Conservation (phyloP, 768 basidiomycete species). For the Leccinum boreale region DNA sequence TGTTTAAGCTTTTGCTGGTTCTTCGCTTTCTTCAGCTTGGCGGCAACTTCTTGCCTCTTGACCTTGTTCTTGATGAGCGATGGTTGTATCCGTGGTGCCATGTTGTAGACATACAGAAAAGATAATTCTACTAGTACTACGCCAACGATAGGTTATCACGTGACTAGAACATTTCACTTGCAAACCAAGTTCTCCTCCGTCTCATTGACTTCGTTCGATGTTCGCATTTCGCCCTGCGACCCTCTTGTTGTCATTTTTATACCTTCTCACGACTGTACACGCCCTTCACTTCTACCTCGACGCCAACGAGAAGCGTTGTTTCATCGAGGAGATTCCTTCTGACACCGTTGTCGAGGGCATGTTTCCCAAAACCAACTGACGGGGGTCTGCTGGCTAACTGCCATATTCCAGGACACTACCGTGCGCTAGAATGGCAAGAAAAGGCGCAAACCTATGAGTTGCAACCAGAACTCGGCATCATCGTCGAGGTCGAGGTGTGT, state of each 20-base stretch:
- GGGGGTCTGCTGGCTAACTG: neutral
- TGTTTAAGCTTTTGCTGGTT: slow-evolving; percentile 77
- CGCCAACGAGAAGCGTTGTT: slow-evolving; percentile 89
- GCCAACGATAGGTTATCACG: slow-evolving; percentile 5
- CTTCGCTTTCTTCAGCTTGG: slow-evolving; percentile 75
- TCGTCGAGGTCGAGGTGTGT: slow-evolving; percentile 87
- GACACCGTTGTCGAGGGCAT: slow-evolving; percentile 94
- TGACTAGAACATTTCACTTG: slow-evolving; percentile 10
- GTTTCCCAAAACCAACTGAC: slow-evolving; percentile 10
- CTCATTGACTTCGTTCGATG: slow-evolving; percentile 11
- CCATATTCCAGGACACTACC: slow-evolving; percentile 74
- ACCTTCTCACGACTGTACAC: slow-evolving; percentile 46
- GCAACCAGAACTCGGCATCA: slow-evolving; percentile 79
- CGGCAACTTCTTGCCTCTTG: slow-evolving; percentile 75
- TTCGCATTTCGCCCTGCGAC: slow-evolving; percentile 19
- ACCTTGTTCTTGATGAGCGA: slow-evolving; percentile 82
- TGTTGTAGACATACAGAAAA: neutral
- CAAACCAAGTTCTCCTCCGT: neutral
- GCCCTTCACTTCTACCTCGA: slow-evolving; percentile 98
- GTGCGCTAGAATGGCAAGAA: slow-evolving; percentile 89
- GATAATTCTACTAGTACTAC: neutral
- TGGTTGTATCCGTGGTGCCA: slow-evolving; percentile 61
- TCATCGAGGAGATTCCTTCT: slow-evolving; percentile 92
- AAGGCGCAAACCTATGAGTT: slow-evolving; percentile 58
- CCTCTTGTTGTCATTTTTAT: slow-evolving; percentile 38